These are phyloP conservation scores for Aspergillus uvarum DNA, from an alignment of 2,329 filamentous ascomycete genomes.

Conservation along the genomic window DNA sequence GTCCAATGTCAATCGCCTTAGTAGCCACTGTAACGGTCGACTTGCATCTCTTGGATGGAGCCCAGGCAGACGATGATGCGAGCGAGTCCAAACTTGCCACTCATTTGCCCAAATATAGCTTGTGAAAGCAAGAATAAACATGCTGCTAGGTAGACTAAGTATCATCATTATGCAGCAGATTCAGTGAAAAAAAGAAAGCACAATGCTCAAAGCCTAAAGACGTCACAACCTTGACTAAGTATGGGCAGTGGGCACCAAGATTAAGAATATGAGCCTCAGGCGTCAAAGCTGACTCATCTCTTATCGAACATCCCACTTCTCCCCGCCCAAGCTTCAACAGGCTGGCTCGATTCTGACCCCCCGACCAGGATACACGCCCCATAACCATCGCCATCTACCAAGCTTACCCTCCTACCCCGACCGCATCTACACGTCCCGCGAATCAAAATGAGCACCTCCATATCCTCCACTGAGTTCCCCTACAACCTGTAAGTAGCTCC, in stretches of 20 bases:
- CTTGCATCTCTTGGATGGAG: not conserved
- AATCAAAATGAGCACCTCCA: conserved; percentile 23
- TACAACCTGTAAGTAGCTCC: conserved; percentile 37
- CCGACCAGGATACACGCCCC: not conserved
- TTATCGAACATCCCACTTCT: conserved; percentile 8
- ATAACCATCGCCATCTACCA: not conserved
- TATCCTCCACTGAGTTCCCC: conserved; percentile 34
- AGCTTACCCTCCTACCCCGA: not conserved
- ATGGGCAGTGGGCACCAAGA: too few relatives aligned
- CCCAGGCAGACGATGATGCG: too few relatives aligned
- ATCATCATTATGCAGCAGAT: too few relatives aligned
- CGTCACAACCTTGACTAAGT: too few relatives aligned
- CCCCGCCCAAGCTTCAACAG: not conserved
- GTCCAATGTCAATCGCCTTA: not conserved
- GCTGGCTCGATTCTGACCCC: not conserved
- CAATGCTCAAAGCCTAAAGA: too few relatives aligned
- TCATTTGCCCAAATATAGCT: too few relatives aligned
- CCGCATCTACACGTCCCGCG: not conserved
- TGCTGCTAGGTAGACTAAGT: too few relatives aligned
- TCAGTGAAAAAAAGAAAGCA: too few relatives aligned
- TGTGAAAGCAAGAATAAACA: too few relatives aligned
- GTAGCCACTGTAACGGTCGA: not conserved
- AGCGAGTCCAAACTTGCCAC: too few relatives aligned
- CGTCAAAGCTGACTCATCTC: conserved; percentile 2
- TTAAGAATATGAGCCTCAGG: not conserved